Evolutionary conservation across 2,329 filamentous ascomycete species (phyloP), one percentile per base, ranked within the genome.

Genomic region (Ophiocordyceps sinensis): DNA sequence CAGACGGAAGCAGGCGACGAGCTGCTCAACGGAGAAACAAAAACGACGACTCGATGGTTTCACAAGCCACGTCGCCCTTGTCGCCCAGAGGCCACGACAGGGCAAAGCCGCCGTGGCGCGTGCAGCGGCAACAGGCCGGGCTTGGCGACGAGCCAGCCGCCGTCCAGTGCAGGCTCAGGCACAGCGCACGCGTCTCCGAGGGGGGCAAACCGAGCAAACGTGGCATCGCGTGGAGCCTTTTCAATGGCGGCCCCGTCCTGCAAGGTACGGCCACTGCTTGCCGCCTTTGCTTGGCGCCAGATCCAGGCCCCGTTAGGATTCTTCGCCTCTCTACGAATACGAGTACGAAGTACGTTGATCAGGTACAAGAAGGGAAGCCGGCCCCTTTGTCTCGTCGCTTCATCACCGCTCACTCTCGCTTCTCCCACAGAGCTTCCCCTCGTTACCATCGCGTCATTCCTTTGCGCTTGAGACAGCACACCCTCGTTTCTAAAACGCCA

Each of bases 231-330:
- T 39, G 29, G 37, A 39, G 28, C 37, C 23, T 9, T 26, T 12
- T 15, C 32, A 35, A 35, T 15, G 32, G 17, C 32, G 17, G 32
- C 13, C 15, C 32, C n/a, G 28, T 36, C 38, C 40, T 46, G 32
- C 32, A 35, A 35, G 47, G 47, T 45, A 47, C 47, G 40, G 38
- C 48, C 49, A n/a, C n/a, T n/a, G n/a, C n/a, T n/a, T n/a, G n/a
- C n/a, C n/a, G n/a, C n/a, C n/a, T n/a, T n/a, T n/a, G n/a, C n/a
- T n/a, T n/a, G n/a, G n/a, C n/a, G n/a, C n/a, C n/a, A n/a, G n/a
- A n/a, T n/a, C n/a, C n/a, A n/a, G 12, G 17, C 35, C 11, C 35
- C 31, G 15, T 35, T n/a, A 35, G 14, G 19, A 15, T 35, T 35
- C 19, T 35, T 3, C 12, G 30, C 28, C 12, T 31, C n/a, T n/a